Evolutionary conservation across 345 rosid genomes (phyloP), one percentile per base, ranked within the genome.

Genomic region (Ceriops zippeliana): DNA sequence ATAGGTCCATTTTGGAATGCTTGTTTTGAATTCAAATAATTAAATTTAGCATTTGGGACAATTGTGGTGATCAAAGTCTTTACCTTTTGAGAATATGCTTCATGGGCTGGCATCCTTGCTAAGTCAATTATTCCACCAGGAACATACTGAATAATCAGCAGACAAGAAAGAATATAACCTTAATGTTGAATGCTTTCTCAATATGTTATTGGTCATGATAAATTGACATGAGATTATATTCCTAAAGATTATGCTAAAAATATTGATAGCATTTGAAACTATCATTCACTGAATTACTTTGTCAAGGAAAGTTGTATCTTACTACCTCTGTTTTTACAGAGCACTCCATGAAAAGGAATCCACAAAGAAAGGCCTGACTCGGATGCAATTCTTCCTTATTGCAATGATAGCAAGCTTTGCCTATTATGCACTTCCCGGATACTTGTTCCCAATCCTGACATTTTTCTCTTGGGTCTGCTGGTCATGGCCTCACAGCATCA

Each of bases 381-480:
- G 87, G 64, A 72, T 72, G 63, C 79, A 76, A 62, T 83, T 83
- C 80, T 83, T 83, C 52, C 53, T 69, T 61, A 70, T 81, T 16
- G 84, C 81, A 38, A 30, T 83, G 28, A 13, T 70, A 20, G 79
- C 79, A 10, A 79, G 83, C 76, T 83, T 83, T 69, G 53, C 78
- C 68, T 81, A 81, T 81, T 67, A 60, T 68, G 11, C 76, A 11
- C 65, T 83, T 38, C 87, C 87, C 0, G 83, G 78, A 0, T 81
- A 78, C 76, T 61, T 83, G 59, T 83, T 83, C 76, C 73, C 71
- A 49, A 62, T 79, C 24, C 49, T 78, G 19, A 72, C 69, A 49
- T 73, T 73, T 70, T 68, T 83, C 35, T 78, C 86, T 9, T 80
- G 82, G 84, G 65, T 80, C 52, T 83, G 86, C 60, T 76, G 75